These are phyloP conservation scores for Talaromyces sp. DNA, from an alignment of 2,329 filamentous ascomycete species.

Conservation along the genomic window DNA sequence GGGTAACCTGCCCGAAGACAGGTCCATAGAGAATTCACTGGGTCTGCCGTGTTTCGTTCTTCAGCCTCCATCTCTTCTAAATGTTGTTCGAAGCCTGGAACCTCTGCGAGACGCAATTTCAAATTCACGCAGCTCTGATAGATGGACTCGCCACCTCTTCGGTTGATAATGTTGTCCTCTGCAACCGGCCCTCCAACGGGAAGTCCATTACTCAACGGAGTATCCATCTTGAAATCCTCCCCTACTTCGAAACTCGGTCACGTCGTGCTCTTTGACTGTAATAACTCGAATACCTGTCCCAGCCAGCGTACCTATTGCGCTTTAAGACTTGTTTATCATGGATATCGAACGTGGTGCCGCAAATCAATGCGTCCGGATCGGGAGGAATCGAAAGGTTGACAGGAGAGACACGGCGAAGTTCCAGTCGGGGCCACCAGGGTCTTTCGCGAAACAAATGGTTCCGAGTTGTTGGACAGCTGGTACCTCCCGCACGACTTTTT, in stretches of 20 bases:
- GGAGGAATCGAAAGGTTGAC: neutral
- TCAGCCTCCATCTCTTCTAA: slow-evolving; percentile 69
- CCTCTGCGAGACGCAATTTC: slow-evolving; percentile 74
- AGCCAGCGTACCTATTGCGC: slow-evolving; percentile 19
- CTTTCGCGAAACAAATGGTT: neutral
- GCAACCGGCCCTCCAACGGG: slow-evolving; percentile 56
- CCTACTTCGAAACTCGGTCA: neutral
- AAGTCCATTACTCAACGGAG: slow-evolving; percentile 32
- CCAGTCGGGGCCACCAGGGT: slow-evolving; percentile 2
- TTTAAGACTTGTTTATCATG: slow-evolving; percentile 11
- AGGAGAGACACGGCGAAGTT: neutral
- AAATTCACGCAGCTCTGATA: slow-evolving; percentile 93
- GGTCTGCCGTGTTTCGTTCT: slow-evolving; percentile 64
- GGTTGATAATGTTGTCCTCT: slow-evolving; percentile 94
- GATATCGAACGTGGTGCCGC: slow-evolving; percentile 9
- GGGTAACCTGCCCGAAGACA: slow-evolving; percentile 80
- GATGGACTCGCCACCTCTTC: slow-evolving; percentile 88
- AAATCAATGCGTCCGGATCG: slow-evolving; percentile 12
- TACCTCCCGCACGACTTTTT: neutral
- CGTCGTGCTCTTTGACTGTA: slow-evolving; percentile 11
- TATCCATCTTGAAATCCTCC: slow-evolving; percentile 31
- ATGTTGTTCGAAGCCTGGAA: slow-evolving; percentile 76
- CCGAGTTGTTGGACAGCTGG: neutral
- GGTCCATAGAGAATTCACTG: slow-evolving; percentile 87
- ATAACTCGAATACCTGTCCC: slow-evolving; percentile 17